phyloP scores from a whole-genome alignment of 306 rosid species.

The Cucumis hystrix region DNA sequence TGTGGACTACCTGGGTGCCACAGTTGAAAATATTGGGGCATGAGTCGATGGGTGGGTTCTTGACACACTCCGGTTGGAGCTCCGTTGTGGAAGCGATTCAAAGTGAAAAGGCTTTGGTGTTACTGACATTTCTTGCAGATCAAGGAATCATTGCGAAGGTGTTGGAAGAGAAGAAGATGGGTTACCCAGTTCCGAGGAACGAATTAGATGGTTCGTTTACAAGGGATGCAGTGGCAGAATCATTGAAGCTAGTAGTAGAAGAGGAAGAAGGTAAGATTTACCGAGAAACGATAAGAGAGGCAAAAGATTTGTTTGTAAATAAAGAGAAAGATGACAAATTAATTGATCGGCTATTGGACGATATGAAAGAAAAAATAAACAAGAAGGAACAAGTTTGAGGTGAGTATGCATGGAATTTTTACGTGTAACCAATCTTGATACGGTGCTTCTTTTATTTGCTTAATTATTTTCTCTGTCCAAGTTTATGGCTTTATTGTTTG shows the following conservation, averaged over 20 bases:
- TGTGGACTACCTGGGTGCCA: slow-evolving; percentile 16
- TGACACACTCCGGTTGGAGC: slow-evolving; percentile 25
- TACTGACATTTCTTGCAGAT: slow-evolving; percentile 13
- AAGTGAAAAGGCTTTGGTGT: slow-evolving; percentile 5
- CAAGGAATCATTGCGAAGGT: slow-evolving; percentile 4
- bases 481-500: too few relatives aligned
- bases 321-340: neutral
- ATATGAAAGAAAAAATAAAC: neutral
- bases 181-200: neutral
- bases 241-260: neutral
- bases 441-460: too few relatives aligned
- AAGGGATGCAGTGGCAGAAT: neutral
- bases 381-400: neutral
- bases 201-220: slow-evolving; percentile 7
- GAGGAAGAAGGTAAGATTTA: slow-evolving; percentile 11
- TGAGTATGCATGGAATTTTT: too few relatives aligned
- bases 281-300: neutral
- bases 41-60: slow-evolving; percentile 16
- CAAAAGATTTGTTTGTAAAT: neutral
- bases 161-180: slow-evolving; percentile 2
- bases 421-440: neutral
- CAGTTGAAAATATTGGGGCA: slow-evolving; percentile 18
- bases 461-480: too few relatives aligned
- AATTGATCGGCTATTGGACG: neutral
- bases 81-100: slow-evolving; percentile 12